Base-by-base conservation (phyloP, 2,329 filamentous ascomycete species). In the Colletotrichum musicola region DNA sequence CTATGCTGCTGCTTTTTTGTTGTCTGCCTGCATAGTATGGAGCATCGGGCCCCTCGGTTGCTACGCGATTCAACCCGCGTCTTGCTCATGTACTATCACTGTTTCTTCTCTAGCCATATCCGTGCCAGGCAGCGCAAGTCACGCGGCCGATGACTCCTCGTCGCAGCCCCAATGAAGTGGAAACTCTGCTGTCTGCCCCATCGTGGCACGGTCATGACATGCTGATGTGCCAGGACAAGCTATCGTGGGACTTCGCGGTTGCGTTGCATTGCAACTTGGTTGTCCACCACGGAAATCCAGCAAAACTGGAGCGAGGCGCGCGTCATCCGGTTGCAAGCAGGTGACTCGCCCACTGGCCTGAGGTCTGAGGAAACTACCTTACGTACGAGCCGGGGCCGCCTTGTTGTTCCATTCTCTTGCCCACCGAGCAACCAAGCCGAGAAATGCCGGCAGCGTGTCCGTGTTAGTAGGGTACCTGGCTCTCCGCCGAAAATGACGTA, bases 391-490 rank as follows among this genome's bases (percentile, higher is more conserved):
- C 22, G 22, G 22, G 4, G 40, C 38, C 20, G 30, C 27, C 40
- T 42, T 47, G 46, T 38, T 46, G 30, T 35, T 27, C 13, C 42
- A 13, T 46, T 47, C 20, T 10, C 25, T 20, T 40, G 22, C 58
- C 46, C 61, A 55, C n/a, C 49, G 25, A 62, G 44, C 56, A 40
- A n/a, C 54, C n/a, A 20, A 70, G 55, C 68, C 66, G 69, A 60
- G 56, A 66, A 71, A 64, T 69, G 60, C 69, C 65, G 56, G 59
- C 40, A 30, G 56, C 18, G 10, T 44, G 10, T 44, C 25, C 44
- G 35, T 62, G 69, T 65, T 71, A 71, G 57, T 30, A 66, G 40
- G 44, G 44, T 71, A 71, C 69, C 49, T 71, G 50, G 38, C 40
- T 27, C 10, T 54, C 40, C 27, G 20, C 51, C 2, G 22, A 14